Evolutionary conservation across 208 protist species (phyloP).

Genomic region (Polymyxa betae): DNA sequence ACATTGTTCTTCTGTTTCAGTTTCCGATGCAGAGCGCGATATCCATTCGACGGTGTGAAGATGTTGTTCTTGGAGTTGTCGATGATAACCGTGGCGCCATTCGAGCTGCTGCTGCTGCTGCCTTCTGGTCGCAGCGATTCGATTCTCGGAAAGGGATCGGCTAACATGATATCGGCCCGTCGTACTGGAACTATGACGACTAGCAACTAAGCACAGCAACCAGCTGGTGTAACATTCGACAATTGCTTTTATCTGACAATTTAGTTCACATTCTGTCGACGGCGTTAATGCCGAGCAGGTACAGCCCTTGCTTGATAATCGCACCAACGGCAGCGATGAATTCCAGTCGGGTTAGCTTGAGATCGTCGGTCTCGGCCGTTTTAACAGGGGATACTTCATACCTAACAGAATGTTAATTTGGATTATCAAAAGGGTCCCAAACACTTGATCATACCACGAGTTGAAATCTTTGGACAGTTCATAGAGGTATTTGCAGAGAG

Average conservation of each 20-base stretch:
- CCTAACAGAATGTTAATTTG: background rate
- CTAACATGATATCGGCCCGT: too few relatives aligned
- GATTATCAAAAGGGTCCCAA: background rate
- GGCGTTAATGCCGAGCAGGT: constrained; percentile 19
- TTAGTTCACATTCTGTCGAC: constrained; percentile 21
- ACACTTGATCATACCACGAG: background rate
- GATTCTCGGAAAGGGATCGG: too few relatives aligned
- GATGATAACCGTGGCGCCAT: constrained; percentile 14
- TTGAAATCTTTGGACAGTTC: constrained; percentile 53
- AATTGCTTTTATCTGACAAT: too few relatives aligned
- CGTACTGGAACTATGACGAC: too few relatives aligned
- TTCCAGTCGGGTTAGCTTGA: background rate
- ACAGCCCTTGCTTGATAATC: background rate
- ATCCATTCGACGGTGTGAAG: background rate
- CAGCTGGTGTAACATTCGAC: too few relatives aligned
- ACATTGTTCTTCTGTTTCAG: constrained; percentile 1
- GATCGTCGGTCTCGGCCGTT: background rate
- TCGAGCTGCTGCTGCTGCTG: background rate
- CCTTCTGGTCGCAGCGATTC: background rate
- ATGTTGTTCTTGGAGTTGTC: constrained; percentile 35
- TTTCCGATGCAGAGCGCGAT: background rate
- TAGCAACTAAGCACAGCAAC: too few relatives aligned
- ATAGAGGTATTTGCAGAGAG: constrained; percentile 32
- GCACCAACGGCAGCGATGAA: constrained; percentile 29
- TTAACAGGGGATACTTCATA: background rate